Conservation (phyloP, 129 eudicot species). For the Deinandra increscens region DNA sequence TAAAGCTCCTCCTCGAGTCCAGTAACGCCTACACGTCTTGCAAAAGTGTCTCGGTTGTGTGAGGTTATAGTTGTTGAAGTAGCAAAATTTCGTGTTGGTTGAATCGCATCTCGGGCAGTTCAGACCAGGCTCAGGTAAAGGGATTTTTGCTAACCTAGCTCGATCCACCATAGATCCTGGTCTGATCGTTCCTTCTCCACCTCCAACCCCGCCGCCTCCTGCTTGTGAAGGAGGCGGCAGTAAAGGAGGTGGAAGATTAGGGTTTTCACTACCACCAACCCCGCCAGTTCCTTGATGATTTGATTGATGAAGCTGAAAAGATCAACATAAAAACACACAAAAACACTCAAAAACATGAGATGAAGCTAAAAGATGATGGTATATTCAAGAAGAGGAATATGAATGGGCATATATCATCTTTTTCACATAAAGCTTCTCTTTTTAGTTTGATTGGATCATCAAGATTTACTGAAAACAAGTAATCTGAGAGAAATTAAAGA, state of each 20-base stretch:
- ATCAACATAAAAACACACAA: constrained; percentile 16
- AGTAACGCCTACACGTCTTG: constrained; percentile 67
- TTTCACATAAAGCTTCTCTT: constrained; percentile 25
- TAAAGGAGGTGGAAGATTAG: constrained; percentile 42
- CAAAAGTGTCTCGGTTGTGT: constrained; percentile 73
- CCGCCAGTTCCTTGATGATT: constrained; percentile 35
- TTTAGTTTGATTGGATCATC: constrained; percentile 36
- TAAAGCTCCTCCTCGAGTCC: constrained; percentile 74
- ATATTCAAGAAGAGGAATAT: constrained; percentile 62
- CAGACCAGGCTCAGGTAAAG: constrained; percentile 61
- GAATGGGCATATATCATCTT: constrained; percentile 52
- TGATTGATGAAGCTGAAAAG: constrained; percentile 53
- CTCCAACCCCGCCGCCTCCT: constrained; percentile 29
- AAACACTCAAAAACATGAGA: constrained; percentile 5
- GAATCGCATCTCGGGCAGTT: constrained; percentile 72
- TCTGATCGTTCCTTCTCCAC: constrained; percentile 40
- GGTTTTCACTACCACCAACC: constrained; percentile 29
- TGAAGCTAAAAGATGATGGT: constrained; percentile 25
- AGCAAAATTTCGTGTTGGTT: constrained; percentile 69
- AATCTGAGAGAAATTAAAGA: constrained; percentile 3
- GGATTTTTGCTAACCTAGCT: constrained; percentile 60
- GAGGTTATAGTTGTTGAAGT: constrained; percentile 75
- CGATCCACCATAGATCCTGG: constrained; percentile 80
- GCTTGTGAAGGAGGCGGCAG: constrained; percentile 28
- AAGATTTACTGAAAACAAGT: constrained; percentile 6